phyloP scores from a whole-genome alignment of 2,329 filamentous ascomycete species.

The Pezicula carpinea region DNA sequence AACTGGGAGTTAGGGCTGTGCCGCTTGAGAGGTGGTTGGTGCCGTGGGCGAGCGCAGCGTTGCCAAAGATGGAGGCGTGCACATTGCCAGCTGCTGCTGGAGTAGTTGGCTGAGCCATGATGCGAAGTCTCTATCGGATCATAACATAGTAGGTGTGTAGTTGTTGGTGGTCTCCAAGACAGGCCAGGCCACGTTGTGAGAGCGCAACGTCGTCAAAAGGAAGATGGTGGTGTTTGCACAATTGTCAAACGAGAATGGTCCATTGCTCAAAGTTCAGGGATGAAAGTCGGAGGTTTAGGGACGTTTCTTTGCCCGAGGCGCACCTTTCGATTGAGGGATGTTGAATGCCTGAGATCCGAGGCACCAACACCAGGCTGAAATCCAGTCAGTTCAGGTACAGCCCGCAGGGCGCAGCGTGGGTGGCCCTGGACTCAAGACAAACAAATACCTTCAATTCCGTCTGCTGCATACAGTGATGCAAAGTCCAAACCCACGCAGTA shows the following conservation, averaged over 20 bases:
- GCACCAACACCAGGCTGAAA: background rate
- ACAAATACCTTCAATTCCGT: no score
- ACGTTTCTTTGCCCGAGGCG: no score
- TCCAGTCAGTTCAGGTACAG: no score
- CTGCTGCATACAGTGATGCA: no score
- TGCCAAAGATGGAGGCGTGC: slow-evolving; percentile 44
- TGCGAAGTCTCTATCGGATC: slow-evolving; percentile 22
- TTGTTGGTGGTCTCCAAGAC: background rate
- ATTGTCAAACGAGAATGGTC: background rate
- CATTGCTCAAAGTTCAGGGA: background rate
- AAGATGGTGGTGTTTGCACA: background rate
- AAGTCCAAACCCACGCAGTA: no score
- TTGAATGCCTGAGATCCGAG: background rate
- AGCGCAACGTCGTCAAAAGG: background rate
- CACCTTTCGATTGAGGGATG: no score
- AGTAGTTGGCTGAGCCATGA: slow-evolving; percentile 42
- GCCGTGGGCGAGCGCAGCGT: slow-evolving; percentile 21
- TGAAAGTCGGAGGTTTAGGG: background rate
- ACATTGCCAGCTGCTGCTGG: slow-evolving; percentile 33
- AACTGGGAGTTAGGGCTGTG: slow-evolving; percentile 37
- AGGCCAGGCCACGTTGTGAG: background rate
- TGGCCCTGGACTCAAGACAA: no score
- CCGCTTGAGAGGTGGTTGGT: slow-evolving; percentile 12
- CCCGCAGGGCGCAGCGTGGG: no score
- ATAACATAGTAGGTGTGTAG: slow-evolving; percentile 1